These are phyloP conservation scores for Aristolochia contorta DNA, from an alignment of 164 flowering plant species.

Conservation along the genomic window DNA sequence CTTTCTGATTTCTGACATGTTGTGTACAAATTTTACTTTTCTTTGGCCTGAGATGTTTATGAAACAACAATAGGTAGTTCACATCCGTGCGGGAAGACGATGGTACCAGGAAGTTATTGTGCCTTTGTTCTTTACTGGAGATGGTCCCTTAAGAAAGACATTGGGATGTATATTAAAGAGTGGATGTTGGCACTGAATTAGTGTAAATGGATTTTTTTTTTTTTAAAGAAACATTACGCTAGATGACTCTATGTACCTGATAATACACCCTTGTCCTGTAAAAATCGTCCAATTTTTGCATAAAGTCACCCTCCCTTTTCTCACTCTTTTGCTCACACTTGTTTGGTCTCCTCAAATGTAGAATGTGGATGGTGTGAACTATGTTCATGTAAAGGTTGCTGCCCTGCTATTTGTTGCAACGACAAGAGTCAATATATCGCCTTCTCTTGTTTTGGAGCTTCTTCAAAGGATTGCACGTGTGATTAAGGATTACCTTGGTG, in stretches of 20 bases:
- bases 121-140: too few relatives aligned
- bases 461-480: conserved; percentile 93
- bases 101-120: too few relatives aligned
- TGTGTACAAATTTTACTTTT: too few relatives aligned
- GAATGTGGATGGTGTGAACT: conserved; percentile 96
- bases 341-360: conserved; percentile 10
- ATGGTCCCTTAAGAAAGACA: too few relatives aligned
- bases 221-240: too few relatives aligned
- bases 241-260: too few relatives aligned
- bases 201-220: background rate
- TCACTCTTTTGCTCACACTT: conserved; percentile 2
- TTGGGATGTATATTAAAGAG: too few relatives aligned
- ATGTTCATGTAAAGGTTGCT: conserved; percentile 93
- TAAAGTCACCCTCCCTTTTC: background rate
- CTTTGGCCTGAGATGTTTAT: too few relatives aligned
- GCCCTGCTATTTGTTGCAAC: conserved; percentile 93
- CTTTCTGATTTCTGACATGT: too few relatives aligned
- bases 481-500: conserved; percentile 88
- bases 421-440: conserved; percentile 77
- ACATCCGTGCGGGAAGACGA: too few relatives aligned
- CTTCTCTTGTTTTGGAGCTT: conserved; percentile 87
- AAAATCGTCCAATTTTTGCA: background rate
- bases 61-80: too few relatives aligned
- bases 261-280: too few relatives aligned
- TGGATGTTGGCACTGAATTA: background rate